A percentile compares a stretch with the other conserved stretches of the same genome.
These are phyloP conservation scores for Tilletia walkeri DNA, from an alignment of 1,284 basidiomycete species.

Conservation along the genomic window DNA sequence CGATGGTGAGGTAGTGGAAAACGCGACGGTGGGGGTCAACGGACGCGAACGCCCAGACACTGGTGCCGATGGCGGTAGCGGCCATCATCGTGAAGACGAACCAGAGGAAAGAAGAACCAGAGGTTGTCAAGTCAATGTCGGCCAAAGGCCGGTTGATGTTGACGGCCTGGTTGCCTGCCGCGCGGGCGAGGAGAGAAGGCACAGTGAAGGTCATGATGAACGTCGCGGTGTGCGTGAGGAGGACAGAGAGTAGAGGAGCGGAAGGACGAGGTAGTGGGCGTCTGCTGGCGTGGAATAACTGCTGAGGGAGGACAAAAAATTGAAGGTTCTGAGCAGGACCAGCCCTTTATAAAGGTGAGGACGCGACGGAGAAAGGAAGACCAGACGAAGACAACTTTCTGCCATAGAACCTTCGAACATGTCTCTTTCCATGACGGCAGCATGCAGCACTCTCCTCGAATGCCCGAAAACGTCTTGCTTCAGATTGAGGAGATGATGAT, in stretches of 20 bases:
- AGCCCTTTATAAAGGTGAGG: neutral
- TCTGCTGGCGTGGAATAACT: too few species aligned
- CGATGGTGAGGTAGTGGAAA: conserved; percentile 59
- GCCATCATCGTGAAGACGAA: conserved; percentile 55
- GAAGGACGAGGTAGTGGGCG: neutral
- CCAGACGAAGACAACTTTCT: too few species aligned
- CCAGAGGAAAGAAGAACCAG: conserved; percentile 61
- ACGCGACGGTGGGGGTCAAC: conserved; percentile 59
- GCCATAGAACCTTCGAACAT: too few species aligned
- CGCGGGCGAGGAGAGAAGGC: conserved; percentile 19
- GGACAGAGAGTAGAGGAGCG: neutral
- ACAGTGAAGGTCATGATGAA: neutral
- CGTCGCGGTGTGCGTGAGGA: neutral
- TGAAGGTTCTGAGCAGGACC: neutral
- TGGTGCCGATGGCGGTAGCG: conserved; percentile 42
- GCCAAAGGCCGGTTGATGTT: conserved; percentile 34
- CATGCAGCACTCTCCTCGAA: too few species aligned
- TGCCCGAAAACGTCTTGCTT: too few species aligned
- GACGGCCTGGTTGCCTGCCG: conserved; percentile 40
- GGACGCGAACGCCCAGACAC: conserved; percentile 35
- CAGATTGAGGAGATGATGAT: too few species aligned
- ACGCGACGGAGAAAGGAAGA: too few species aligned
- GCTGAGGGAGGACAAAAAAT: neutral
- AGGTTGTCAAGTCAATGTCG: conserved; percentile 41
- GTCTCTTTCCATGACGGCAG: too few species aligned